These are phyloP conservation scores for Saccharum spontaneum DNA, from an alignment of 176 grass and related monocot genomes.

Conservation along the genomic window DNA sequence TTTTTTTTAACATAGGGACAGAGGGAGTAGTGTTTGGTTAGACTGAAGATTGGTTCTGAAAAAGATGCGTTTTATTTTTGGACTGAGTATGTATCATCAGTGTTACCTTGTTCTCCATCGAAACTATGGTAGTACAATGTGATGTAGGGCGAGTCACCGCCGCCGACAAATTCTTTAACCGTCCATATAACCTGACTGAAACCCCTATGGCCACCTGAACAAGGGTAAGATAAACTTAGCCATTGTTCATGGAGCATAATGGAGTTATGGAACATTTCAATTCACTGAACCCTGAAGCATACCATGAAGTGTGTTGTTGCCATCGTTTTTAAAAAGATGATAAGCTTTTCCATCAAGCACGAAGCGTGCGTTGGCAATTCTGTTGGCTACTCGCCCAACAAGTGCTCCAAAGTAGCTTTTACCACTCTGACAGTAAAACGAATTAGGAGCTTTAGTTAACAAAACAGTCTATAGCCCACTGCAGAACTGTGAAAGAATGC, in stretches of 20 bases:
- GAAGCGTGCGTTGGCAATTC: constrained; percentile 63
- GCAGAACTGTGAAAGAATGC: background rate
- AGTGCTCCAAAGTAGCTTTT: constrained; percentile 74
- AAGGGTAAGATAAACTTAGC: background rate
- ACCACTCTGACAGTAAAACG: constrained; percentile 50
- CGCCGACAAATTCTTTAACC: constrained; percentile 57
- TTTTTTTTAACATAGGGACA: too few species aligned
- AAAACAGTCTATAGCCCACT: too few species aligned
- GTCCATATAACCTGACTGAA: constrained; percentile 86
- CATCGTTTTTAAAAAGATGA: constrained; percentile 58
- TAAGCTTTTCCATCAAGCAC: constrained; percentile 60
- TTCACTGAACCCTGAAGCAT: constrained; percentile 19
- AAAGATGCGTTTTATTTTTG: background rate
- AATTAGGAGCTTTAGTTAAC: constrained; percentile 7
- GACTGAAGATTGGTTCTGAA: background rate
- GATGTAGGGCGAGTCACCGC: constrained; percentile 69
- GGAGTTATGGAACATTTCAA: background rate
- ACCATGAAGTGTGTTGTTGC: constrained; percentile 89
- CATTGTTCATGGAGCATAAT: background rate
- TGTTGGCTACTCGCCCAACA: constrained; percentile 86
- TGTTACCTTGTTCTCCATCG: constrained; percentile 85
- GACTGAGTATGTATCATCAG: background rate
- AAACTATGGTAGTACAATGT: constrained; percentile 88
- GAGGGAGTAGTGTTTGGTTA: too few species aligned
- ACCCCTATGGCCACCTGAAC: constrained; percentile 73